These are phyloP conservation scores for Aspergillus haitiensis DNA, from an alignment of 495 filamentous ascomycete species.

Conservation along the genomic window DNA sequence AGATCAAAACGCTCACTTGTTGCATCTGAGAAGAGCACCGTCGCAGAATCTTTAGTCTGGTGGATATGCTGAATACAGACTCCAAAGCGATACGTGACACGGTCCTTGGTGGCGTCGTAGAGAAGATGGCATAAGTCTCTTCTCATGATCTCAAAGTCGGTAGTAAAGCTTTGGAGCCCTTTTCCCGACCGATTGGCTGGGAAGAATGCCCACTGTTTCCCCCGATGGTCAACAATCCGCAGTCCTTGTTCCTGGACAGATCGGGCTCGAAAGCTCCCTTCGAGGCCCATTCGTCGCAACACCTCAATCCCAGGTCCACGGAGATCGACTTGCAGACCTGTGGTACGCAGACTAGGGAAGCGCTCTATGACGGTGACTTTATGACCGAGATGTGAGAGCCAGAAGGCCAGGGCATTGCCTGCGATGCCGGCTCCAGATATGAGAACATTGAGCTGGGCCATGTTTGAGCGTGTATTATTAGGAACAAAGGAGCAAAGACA, in stretches of 20 bases:
- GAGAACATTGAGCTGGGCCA: conserved; percentile 41
- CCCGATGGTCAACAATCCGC: conserved; percentile 32
- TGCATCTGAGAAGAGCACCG: conserved; percentile 42
- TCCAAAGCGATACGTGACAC: conserved; percentile 36
- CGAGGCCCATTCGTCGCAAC: conserved; percentile 41
- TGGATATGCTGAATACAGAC: conserved; percentile 20
- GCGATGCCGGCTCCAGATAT: conserved; percentile 48
- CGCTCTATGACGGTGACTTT: conserved; percentile 44
- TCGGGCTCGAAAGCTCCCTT: conserved; percentile 25
- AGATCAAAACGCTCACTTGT: conserved; percentile 43
- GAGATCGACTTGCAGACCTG: conserved; percentile 43
- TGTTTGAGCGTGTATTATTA: neutral
- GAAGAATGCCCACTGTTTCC: conserved; percentile 30
- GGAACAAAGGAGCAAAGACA: too few species aligned
- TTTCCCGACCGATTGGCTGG: conserved; percentile 30
- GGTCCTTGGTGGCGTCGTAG: conserved; percentile 32
- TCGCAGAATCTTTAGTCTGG: conserved; percentile 22
- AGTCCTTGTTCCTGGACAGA: conserved; percentile 36
- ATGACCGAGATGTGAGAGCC: conserved; percentile 35
- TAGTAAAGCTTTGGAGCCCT: conserved; percentile 35
- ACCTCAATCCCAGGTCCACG: conserved; percentile 40
- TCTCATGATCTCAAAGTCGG: conserved; percentile 51
- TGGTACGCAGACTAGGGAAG: conserved; percentile 31
- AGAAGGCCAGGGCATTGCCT: conserved; percentile 42
- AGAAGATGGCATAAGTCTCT: conserved; percentile 41